Evolutionary conservation across 768 basidiomycete genomes (phyloP).

Genomic region (Terana coerulea): DNA sequence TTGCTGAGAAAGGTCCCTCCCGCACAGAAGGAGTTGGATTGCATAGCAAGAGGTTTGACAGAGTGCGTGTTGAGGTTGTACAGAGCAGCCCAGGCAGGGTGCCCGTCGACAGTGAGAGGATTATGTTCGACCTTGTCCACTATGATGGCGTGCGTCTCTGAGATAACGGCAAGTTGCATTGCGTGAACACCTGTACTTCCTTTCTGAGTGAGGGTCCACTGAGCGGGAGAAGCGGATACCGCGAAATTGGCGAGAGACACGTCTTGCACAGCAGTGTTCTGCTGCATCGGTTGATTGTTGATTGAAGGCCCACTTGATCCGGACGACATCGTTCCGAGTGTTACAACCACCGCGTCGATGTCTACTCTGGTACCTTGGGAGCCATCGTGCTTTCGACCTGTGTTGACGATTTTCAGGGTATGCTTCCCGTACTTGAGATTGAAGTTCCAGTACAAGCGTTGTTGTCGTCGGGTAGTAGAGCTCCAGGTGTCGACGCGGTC

Average conservation of each 20-base stretch:
- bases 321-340: constrained; percentile 30
- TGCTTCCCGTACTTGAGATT: constrained; percentile 50
- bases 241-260: constrained; percentile 1
- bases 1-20: constrained; percentile 76
- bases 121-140: constrained; percentile 88
- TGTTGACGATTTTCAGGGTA: constrained; percentile 59
- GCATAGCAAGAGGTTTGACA: constrained; percentile 56
- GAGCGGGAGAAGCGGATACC: constrained; percentile 3
- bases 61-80: constrained; percentile 66
- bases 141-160: constrained; percentile 64
- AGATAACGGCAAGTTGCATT: constrained; percentile 73
- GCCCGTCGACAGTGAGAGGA: constrained; percentile 65
- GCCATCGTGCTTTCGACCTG: constrained; percentile 38
- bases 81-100: constrained; percentile 79
- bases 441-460: constrained; percentile 62
- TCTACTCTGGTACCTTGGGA: constrained; percentile 38
- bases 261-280: constrained; percentile 1
- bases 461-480: constrained; percentile 40
- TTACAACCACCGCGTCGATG: constrained; percentile 68
- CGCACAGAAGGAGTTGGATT: constrained; percentile 85
- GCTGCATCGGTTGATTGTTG: constrained; percentile 1
- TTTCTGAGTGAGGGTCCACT: constrained; percentile 59
- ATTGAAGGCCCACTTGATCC: background rate
- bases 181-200: constrained; percentile 76
- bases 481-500: constrained; percentile 45